Evolutionary conservation across 306 rosid species (phyloP), one percentile per base, ranked within the genome.

Genomic region (Potentilla sterilis): DNA sequence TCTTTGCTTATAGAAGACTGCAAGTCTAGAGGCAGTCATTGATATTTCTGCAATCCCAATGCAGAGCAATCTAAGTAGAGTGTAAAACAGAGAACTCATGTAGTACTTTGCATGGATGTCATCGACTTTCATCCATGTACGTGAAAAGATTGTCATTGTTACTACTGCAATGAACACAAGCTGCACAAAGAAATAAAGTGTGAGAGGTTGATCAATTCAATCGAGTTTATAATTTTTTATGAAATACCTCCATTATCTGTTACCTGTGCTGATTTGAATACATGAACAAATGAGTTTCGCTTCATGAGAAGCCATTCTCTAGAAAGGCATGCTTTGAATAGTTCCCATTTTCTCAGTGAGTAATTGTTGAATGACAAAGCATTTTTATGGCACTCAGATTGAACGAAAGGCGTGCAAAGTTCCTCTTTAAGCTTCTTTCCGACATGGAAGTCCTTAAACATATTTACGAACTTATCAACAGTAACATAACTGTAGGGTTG

Each of bases 181-280:
- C 88, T 88, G 85, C 35, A 48, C 28, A 28, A 28, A 28, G 28
- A 67, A 83, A 72, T 47, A 28, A 77, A 55, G 18, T 35, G 65
- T 46, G 28, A 48, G 34, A 0, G 19, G 6, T 58, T 69, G 10
- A 70, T 34, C 2, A 22, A 9, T 22, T 2, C n/a, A 52, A 14
- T 70, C 9, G 22, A 10, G 24, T 52, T 18, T 8, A 6, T 51
- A 0, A 5, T 51, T 51, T 5, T 18, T 51, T 19, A 52, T 0
- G 7, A 52, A 19, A 19, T 49, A 21, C 21, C 55, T 49, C 55
- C 19, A 49, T n/a, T 16, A 16, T 49, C 7, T 16, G 55, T 49
- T 54, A 88, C 93, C 93, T 88, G 91, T n/a, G 72, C 67, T 24
- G 93, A 81, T 75, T 87, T 89, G 84, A 87, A 89, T 15, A 69